Evolutionary conservation across 1,284 basidiomycete species (phyloP), one percentile per base, ranked within the genome.

Genomic region (Gyrodon tennesseensis): DNA sequence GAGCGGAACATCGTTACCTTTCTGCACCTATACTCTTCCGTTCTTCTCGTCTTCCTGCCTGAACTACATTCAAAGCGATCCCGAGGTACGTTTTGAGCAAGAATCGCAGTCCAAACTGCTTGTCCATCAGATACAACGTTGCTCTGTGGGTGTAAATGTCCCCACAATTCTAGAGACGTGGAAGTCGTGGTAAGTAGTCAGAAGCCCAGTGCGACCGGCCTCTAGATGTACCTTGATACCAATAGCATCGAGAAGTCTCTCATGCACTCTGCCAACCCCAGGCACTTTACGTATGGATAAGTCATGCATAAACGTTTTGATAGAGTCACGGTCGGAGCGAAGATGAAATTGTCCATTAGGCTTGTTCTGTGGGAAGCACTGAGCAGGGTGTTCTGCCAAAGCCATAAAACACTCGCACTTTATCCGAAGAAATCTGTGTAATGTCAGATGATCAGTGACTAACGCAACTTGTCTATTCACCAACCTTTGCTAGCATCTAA

Each of bases 11-110:
- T 25, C 31, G 75, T 57, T 70, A 93, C 91, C 91, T 82, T 79
- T 98, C 95, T 25, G 90, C 86, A 3, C 95, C 94, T 44, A 97
- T 92, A 67, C 92, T 94, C 79, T 95, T 96, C 54, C 91, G 81
- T 72, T 92, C 90, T 69, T 92, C 91, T 65, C 93, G 81, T 67
- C 83, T 83, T 57, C 86, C 81, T 2, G 93, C 88, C 65, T 87
- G 80, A 16, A 97, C 93, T 7, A 84, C 77, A 70, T 94, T 97
- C 7, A 89, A 91, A 2, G 90, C 88, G 51, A 97, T 88, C 7
- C 95, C 95, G 12, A 97, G 85, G 76, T 94, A 85, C 0, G 89
- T 89, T 65, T 84, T 82, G 63, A 94, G 83, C 40, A 96, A 81
- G 66, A 88, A 91, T 37, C 82, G 78, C 44, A 92, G 81, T 12